A percentile compares a stretch with the other conserved stretches of the same genome.
These are phyloP conservation scores for Entomortierella beljakovae DNA, from an alignment of 192 early-diverging fungal genomes.

Conservation along the genomic window DNA sequence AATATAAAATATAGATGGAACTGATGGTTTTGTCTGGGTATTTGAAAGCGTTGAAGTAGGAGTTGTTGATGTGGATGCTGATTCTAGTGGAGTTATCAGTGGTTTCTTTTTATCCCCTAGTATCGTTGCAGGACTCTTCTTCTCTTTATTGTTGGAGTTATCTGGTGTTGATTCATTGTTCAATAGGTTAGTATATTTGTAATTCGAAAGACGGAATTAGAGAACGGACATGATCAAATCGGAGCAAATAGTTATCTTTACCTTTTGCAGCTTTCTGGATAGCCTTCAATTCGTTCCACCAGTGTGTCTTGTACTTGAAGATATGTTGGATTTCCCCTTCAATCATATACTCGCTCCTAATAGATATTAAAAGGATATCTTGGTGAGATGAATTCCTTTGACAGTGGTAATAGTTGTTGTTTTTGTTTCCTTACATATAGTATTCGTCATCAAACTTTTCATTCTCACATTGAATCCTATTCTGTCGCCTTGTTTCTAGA, in stretches of 20 bases:
- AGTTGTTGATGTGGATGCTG: neutral
- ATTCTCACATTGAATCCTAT: slow-evolving; percentile 79
- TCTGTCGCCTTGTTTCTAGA: slow-evolving; percentile 62
- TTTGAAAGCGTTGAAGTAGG: slow-evolving; percentile 15
- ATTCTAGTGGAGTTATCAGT: neutral
- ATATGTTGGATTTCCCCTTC: slow-evolving; percentile 87
- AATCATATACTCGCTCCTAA: slow-evolving; percentile 81
- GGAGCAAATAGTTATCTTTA: neutral
- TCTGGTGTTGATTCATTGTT: too few relatives aligned
- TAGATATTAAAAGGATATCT: neutral
- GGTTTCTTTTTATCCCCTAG: neutral
- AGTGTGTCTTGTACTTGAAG: slow-evolving; percentile 79
- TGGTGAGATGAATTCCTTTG: neutral
- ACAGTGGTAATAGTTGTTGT: neutral
- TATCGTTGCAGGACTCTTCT: neutral
- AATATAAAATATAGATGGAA: slow-evolving; percentile 59
- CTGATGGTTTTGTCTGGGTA: slow-evolving; percentile 11
- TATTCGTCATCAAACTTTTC: slow-evolving; percentile 92
- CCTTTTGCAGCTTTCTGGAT: slow-evolving; percentile 68
- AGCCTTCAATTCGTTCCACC: slow-evolving; percentile 70
- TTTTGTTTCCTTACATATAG: slow-evolving; percentile 73
- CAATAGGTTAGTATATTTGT: too few relatives aligned
- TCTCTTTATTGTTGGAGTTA: slow-evolving; percentile 10
- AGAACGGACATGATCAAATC: too few relatives aligned
- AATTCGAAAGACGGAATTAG: too few relatives aligned